Evolutionary conservation across 805 yeast species (phyloP), one percentile per base, ranked within the genome.

Genomic region (Starmerella vaccinii): DNA sequence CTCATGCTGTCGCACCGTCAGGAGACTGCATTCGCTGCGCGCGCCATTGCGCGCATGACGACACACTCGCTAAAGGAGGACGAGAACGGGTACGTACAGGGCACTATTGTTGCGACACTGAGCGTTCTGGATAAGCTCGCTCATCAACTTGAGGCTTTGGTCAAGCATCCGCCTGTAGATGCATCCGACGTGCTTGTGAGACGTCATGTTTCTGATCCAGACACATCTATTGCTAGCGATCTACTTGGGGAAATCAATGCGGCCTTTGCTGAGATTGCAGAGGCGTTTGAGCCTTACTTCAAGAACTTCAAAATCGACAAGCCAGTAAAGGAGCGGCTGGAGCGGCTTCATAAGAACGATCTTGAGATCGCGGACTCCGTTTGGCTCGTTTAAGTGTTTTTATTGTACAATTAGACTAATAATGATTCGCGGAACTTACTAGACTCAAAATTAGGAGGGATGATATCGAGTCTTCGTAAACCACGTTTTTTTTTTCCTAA

Each of bases 41-140:
- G 54, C 26, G 61, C 67, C 2, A 50, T 71, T 16, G 55, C 68
- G 8, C 51, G 57, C 5, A 52, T 70, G 18, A 62, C 68, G 2
- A 58, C 58, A 32, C 57, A 55, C 26, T 68, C 73, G 1, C 48
- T 62, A 13, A 56, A 58, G 6, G 74, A 70, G 46, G 74, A 70
- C 53, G 52, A 60, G 9, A 60, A 58, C 47, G 74, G 74, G 16
- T 65, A 61, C 12, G 74, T 71, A 12, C 74, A 71, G 57, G 55
- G 60, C n/a, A 69, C 69, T 21, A 65, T 70, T 38, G 67, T 69
- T 6, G 54, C 55, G 10, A 59, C 62, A 12, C 56, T 70, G 42
- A 57, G 51, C 19, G 49, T 45, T 5, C 53, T 64, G 27, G 62
- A 66, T 33, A 47, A 49, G 41, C 51, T 65, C 4, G 48, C 64